Conservation (phyloP, 2,329 filamentous ascomycete genomes). For the Grosmannia serpens region DNA sequence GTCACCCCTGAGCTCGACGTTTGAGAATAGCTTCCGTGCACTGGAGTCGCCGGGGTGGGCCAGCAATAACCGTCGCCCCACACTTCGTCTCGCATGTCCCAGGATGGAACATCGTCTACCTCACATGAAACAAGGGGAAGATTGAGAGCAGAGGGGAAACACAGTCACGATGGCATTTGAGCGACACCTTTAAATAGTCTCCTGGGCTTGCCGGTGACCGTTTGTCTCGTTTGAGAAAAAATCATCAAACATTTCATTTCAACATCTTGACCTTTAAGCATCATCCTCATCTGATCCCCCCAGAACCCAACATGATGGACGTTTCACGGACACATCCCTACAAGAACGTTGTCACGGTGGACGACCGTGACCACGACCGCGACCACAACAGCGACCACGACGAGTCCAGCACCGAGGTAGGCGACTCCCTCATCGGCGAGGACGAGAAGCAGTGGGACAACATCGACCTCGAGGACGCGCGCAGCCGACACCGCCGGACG, state of each 20-base stretch:
- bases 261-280: background rate
- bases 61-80: background rate
- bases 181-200: background rate
- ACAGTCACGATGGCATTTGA: background rate
- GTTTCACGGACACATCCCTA: background rate
- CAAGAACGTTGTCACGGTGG: conserved; percentile 1
- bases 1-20: background rate
- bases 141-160: no score
- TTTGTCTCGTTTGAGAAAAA: background rate
- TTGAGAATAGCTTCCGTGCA: background rate
- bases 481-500: conserved; percentile 6
- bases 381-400: background rate
- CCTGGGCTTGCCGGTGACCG: background rate
- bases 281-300: background rate
- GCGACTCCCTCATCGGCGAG: conserved; percentile 21
- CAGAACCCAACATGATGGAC: background rate
- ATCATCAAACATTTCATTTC: background rate
- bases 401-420: conserved; percentile 21
- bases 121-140: background rate
- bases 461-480: conserved; percentile 5
- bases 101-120: background rate
- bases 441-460: conserved; percentile 20
- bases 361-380: background rate
- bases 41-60: background rate
- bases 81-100: background rate